phyloP scores from a whole-genome alignment of 2,329 filamentous ascomycete genomes.

The Alternaria ventricosa region DNA sequence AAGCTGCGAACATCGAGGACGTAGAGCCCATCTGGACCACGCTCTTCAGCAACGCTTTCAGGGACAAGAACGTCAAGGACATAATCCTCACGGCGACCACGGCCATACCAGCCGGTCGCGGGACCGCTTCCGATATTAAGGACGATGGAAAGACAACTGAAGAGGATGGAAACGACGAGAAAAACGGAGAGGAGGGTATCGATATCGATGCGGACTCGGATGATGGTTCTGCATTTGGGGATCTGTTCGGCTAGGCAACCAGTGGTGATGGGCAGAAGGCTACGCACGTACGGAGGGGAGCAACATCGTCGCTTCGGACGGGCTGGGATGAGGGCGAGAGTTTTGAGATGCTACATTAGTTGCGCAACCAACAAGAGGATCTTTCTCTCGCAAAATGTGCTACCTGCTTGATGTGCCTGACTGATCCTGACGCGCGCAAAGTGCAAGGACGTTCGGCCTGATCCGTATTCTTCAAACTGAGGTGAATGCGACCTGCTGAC shows the following conservation, averaged over 20 bases:
- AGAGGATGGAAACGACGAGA: constrained; percentile 2
- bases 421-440: background rate
- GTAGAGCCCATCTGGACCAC: constrained; percentile 98
- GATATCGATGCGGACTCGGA: constrained; percentile 16
- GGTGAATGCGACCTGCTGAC: background rate
- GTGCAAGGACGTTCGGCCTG: background rate
- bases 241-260: background rate
- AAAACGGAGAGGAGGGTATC: constrained; percentile 3
- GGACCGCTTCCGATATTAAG: background rate
- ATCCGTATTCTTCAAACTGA: background rate
- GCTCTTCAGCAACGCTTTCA: constrained; percentile 95
- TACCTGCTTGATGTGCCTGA: background rate
- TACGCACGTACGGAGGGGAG: fast-evolving
- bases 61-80: constrained; percentile 89
- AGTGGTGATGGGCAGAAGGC: fast-evolving
- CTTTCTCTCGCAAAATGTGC: background rate
- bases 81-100: constrained; percentile 81
- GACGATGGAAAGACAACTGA: background rate
- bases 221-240: background rate
- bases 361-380: background rate
- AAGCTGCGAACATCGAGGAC: constrained; percentile 82
- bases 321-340: background rate
- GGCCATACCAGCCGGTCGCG: constrained; percentile 40
- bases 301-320: background rate
- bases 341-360: background rate